phyloP scores from a whole-genome alignment of 1,284 basidiomycete genomes.

The Cerrena zonata region DNA sequence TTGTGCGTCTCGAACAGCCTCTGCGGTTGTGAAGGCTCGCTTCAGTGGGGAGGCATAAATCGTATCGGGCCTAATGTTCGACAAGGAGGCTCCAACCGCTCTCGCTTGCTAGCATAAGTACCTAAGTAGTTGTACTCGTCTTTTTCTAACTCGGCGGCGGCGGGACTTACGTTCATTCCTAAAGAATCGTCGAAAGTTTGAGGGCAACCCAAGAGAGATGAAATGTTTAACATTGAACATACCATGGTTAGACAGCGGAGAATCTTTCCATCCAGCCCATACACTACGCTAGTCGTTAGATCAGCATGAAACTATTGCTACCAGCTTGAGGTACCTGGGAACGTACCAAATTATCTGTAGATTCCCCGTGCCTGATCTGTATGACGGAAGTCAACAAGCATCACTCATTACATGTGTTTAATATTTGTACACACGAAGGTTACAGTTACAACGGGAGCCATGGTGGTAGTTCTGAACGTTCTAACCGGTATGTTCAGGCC shows the following conservation, averaged over 20 bases:
- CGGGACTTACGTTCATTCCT: conserved; percentile 69
- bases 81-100: conserved; percentile 64
- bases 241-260: conserved; percentile 81
- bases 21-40: conserved; percentile 70
- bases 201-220: too few species aligned
- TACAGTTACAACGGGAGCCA: conserved; percentile 3
- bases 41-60: conserved; percentile 79
- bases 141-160: too few species aligned
- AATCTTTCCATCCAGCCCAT: conserved; percentile 61
- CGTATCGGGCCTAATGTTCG: conserved; percentile 51
- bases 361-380: conserved; percentile 10
- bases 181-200: too few species aligned
- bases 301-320: too few species aligned
- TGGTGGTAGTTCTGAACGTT: conserved; percentile 1
- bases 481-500: too few species aligned
- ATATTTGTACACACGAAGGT: conserved; percentile 5
- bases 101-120: conserved; percentile 89
- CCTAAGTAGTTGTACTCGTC: neutral
- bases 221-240: conserved; percentile 20
- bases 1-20: conserved; percentile 51
- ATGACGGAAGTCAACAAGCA: too few species aligned
- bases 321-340: neutral
- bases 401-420: too few species aligned
- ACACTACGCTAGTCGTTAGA: conserved; percentile 1
- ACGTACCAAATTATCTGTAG: conserved; percentile 10